Conservation (phyloP, 345 rosid genomes). For the Noccaea bulbosa region DNA sequence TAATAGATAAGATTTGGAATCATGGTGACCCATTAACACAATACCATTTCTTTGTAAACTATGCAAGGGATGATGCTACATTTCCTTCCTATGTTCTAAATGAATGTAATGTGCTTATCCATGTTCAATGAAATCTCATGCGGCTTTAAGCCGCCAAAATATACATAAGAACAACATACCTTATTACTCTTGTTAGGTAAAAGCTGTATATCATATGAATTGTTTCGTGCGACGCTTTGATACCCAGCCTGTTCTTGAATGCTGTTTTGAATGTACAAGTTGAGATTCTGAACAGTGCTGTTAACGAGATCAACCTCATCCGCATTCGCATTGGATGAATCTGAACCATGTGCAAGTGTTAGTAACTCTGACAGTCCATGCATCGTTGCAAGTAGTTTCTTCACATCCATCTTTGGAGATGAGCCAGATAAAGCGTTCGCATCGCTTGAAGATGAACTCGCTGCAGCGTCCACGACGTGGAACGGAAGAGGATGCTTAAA, state of each 20-base stretch:
- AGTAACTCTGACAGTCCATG: slow-evolving; percentile 54
- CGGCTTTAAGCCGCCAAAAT: neutral
- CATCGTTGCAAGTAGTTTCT: slow-evolving; percentile 43
- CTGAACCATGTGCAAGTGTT: slow-evolving; percentile 46
- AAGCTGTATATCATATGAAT: slow-evolving; percentile 40
- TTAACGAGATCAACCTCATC: slow-evolving; percentile 52
- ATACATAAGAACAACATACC: slow-evolving; percentile 44
- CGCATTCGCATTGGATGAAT: slow-evolving; percentile 44
- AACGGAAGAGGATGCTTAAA: slow-evolving; percentile 33
- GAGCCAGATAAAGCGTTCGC: slow-evolving; percentile 16
- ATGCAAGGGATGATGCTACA: slow-evolving; percentile 6
- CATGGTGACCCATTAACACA: slow-evolving; percentile 39
- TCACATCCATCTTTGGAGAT: slow-evolving; percentile 40
- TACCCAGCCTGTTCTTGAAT: slow-evolving; percentile 38
- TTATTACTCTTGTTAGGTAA: slow-evolving; percentile 44
- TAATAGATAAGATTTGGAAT: slow-evolving; percentile 37
- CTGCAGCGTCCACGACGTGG: slow-evolving; percentile 29
- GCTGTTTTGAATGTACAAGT: slow-evolving; percentile 43
- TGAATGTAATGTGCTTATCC: neutral
- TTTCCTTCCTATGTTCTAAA: slow-evolving; percentile 12
- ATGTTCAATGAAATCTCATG: slow-evolving; percentile 17
- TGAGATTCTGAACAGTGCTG: slow-evolving; percentile 55
- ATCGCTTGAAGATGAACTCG: slow-evolving; percentile 20
- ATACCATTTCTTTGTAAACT: slow-evolving; percentile 15
- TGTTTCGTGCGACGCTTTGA: slow-evolving; percentile 27